These are phyloP conservation scores for Solidago caesia DNA, from an alignment of 129 eudicot genomes.

Conservation along the genomic window DNA sequence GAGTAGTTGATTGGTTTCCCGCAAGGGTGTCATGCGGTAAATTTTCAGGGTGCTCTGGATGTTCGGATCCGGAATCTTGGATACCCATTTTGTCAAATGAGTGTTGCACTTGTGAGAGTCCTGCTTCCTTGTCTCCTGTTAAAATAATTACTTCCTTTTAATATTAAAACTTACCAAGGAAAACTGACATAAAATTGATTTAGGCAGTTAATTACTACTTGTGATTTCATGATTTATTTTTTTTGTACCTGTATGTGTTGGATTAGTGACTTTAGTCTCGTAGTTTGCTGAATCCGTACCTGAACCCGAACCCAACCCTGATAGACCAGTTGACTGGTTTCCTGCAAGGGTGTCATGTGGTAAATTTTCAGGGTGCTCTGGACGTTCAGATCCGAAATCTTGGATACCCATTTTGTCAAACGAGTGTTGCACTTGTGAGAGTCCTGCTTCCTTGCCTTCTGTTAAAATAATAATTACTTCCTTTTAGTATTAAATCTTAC, in stretches of 20 bases:
- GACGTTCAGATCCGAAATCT: slow-evolving; percentile 5
- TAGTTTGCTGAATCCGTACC: slow-evolving; percentile 40
- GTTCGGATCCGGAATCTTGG: no score
- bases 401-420: slow-evolving; percentile 41
- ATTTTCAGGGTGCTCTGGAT: no score
- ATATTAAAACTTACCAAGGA: no score
- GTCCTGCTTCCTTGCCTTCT: slow-evolving; percentile 48
- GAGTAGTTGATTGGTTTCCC: no score
- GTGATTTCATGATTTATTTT: no score
- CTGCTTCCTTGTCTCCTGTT: slow-evolving; percentile 46
- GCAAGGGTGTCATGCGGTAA: no score
- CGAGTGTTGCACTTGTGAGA: slow-evolving; percentile 34
- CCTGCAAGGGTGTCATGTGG: slow-evolving; percentile 30
- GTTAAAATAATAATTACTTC: neutral
- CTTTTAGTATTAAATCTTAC: no score
- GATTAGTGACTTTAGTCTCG: slow-evolving; percentile 51
- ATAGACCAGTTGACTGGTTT: slow-evolving; percentile 16
- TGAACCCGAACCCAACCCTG: neutral
- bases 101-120: no score
- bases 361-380: slow-evolving; percentile 25
- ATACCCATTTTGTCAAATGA: no score
- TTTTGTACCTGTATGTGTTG: slow-evolving; percentile 42
- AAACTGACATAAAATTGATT: no score
- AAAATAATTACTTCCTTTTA: neutral
- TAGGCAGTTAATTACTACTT: no score